Base-by-base conservation (phyloP, 352 stramenopile species). In the Phytophthora fragariae region DNA sequence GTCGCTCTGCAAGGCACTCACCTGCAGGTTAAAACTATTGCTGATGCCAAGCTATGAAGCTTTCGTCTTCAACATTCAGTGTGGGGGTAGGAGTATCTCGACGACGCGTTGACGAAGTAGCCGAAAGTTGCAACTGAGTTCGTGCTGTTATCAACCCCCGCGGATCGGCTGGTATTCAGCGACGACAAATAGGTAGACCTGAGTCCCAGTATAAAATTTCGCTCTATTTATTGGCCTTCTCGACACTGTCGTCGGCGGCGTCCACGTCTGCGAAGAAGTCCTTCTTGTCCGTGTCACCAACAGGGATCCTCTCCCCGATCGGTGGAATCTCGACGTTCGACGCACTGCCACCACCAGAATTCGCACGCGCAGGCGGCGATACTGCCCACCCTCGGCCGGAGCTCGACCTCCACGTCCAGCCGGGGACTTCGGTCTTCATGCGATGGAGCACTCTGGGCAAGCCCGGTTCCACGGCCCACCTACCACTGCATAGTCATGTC, bases 401-500 rank as follows among this genome's bases (percentile, higher is more conserved):
- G 41, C 14, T 27, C 24, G 24, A 27, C 24, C 24, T 27, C 24
- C 24, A 2, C 24, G 24, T 10, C 12, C 15, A 17, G 41, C 15
- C 44, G 29, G 31, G 44, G 27, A 21, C 59, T 15, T 15, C 37
- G 15, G 27, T 41, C 6, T 57, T 62, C 35, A 56, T 55, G 10
- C 77, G 68, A 46, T 80, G 61, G 44, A 94, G 66, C 31, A 94
- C 78, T 21, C 85, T 92, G 24, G 73, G 66, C 2, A 93, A 74
- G 15, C 82, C 81, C 39, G 75, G 58, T 52, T 86, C 79, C n/a
- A 91, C 85, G 5, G 79, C n/a, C 37, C 11, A 86, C 75, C 33
- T 86, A 76, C 86, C 86, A 94, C 68, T 94, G 85, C 56, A 87
- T 70, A 53, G 87, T 83, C 54, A 92, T 67, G 2, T 70, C 64